A percentile compares a stretch with the other conserved stretches of the same genome.
phyloP scores from a whole-genome alignment of 2,329 filamentous ascomycete genomes.

The Trichoderma lentiforme region DNA sequence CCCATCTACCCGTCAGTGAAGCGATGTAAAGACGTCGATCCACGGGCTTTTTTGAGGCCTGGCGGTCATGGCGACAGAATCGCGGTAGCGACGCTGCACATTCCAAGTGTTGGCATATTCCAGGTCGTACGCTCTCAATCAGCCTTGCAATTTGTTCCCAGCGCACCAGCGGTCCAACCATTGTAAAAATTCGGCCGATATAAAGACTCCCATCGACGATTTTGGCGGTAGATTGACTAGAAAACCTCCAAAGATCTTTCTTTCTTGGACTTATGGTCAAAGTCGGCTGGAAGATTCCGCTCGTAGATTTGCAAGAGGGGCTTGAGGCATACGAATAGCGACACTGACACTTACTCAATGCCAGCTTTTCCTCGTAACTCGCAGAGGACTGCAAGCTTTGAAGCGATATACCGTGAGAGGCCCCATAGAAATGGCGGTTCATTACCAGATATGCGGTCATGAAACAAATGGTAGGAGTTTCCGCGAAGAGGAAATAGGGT shows the following conservation, averaged over 20 bases:
- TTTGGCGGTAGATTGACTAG: neutral
- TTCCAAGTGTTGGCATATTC: neutral
- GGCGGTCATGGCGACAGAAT: neutral
- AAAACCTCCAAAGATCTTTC: neutral
- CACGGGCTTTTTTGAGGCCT: neutral
- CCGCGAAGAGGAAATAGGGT: neutral
- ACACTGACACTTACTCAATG: neutral
- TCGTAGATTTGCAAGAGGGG: neutral
- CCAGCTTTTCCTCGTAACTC: neutral
- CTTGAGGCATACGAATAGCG: neutral
- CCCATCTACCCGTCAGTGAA: neutral
- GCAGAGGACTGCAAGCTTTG: neutral
- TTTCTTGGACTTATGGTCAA: neutral
- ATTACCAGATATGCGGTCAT: neutral
- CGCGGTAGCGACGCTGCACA: neutral
- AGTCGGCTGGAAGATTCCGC: neutral
- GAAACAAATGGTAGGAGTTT: neutral
- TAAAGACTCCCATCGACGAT: neutral
- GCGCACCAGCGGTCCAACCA: neutral
- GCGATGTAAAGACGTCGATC: neutral
- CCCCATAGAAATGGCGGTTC: neutral
- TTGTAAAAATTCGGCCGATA: neutral
- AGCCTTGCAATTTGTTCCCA: neutral
- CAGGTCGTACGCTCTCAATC: neutral
- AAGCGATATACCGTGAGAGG: neutral